These are phyloP conservation scores for Pseudohalonectria lignicola DNA, from an alignment of 2,329 filamentous ascomycete species.

Conservation along the genomic window DNA sequence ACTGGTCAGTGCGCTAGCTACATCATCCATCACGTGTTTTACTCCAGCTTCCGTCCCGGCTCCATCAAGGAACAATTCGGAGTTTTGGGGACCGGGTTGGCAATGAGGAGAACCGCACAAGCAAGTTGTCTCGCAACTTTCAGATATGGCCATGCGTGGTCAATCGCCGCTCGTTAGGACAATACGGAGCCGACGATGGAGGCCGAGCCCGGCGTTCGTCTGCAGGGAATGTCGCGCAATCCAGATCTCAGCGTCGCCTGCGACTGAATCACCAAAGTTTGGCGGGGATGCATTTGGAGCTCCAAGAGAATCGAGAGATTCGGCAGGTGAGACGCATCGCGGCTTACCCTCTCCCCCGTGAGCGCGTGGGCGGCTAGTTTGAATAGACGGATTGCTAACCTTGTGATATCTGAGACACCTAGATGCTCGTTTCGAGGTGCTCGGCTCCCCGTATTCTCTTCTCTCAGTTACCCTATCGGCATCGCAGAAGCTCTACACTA, in stretches of 20 bases:
- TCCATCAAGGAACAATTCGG: no score
- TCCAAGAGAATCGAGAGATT: constrained; percentile 32
- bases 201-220: constrained; percentile 22
- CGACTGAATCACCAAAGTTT: constrained; percentile 38
- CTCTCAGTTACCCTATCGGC: constrained; percentile 88
- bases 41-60: no score
- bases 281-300: constrained; percentile 45
- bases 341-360: no score
- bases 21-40: no score
- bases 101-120: no score
- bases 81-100: no score
- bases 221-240: constrained; percentile 48
- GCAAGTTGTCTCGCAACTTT: no score
- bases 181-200: constrained; percentile 18
- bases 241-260: constrained; percentile 51
- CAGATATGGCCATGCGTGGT: constrained; percentile 35
- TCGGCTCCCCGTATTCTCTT: constrained; percentile 85
- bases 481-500: constrained; percentile 86
- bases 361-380: no score
- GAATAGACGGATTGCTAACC: no score
- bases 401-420: not conserved
- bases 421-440: constrained; percentile 93
- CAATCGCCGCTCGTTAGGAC: constrained; percentile 26
- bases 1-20: no score
- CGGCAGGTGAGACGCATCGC: constrained; percentile 34